phyloP scores from a whole-genome alignment of 257 asterid genomes.

The Capsicum chinense region DNA sequence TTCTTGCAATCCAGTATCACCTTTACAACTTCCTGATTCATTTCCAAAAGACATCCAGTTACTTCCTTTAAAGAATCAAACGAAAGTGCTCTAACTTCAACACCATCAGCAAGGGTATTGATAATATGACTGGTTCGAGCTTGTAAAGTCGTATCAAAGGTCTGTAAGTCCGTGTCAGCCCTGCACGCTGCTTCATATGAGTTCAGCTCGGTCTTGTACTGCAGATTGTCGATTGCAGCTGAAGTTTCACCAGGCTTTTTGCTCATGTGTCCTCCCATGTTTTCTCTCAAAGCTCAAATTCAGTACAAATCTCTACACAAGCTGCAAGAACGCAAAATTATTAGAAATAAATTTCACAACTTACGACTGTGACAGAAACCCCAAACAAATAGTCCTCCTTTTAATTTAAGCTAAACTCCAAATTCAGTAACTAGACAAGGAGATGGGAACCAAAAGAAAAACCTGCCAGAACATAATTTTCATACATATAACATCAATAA shows the following conservation, averaged over 20 bases:
- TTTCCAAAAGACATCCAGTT: conserved; percentile 80
- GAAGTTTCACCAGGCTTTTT: conserved; percentile 74
- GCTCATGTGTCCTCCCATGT: conserved; percentile 91
- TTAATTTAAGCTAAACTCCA: neutral
- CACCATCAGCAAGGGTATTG: conserved; percentile 75
- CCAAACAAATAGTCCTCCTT: conserved; percentile 3
- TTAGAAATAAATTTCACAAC: conserved; percentile 26
- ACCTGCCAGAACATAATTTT: conserved; percentile 6
- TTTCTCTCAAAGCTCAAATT: conserved; percentile 28
- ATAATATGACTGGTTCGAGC: conserved; percentile 67
- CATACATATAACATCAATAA: neutral
- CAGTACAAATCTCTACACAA: conserved; percentile 30
- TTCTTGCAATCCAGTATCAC: conserved; percentile 88
- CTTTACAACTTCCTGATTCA: conserved; percentile 89
- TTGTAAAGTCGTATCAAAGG: conserved; percentile 72
- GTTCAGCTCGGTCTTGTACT: conserved; percentile 53
- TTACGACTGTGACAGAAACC: neutral
- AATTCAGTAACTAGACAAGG: neutral
- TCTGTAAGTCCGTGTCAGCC: conserved; percentile 63
- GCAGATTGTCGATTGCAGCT: conserved; percentile 56
- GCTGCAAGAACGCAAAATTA: conserved; percentile 8
- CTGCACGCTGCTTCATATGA: conserved; percentile 87
- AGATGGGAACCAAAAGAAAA: neutral
- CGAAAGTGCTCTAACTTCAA: conserved; percentile 83
- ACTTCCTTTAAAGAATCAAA: conserved; percentile 81